Evolutionary conservation across 2,329 filamentous ascomycete species (phyloP), one percentile per base, ranked within the genome.

Genomic region (Fusarium sp.): DNA sequence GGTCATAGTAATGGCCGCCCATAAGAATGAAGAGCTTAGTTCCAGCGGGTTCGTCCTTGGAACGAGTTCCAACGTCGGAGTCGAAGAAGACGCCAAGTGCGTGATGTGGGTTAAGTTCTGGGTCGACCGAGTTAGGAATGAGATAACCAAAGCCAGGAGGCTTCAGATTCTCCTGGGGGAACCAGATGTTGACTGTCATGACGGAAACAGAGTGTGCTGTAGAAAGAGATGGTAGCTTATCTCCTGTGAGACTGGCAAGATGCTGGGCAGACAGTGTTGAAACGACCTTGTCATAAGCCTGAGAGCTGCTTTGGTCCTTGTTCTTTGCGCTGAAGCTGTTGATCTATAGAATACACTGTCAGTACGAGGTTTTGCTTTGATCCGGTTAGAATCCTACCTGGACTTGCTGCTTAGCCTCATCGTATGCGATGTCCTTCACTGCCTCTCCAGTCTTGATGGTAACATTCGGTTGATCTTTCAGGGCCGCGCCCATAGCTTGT

Each of bases 1-100:
- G 89, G 62, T 83, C 86, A 78, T 94, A 98, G 87, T 93, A 94
- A 81, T 98, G 94, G 2, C 96, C 96, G 63, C 96, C 96, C 60
- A 99, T 84, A 90, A 99, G 97, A 73, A 98, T 92, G 18, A 95
- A 97, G 56, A 98, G 81, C 79, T 97, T 97, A 16, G 94, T 97
- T 25, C 93, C 94, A 38, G 71, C 70, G n/a, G 80, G 79, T 65
- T 80, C 79, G 76, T 91, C 88, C 72, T 87, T 84, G 20, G 85
- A 86, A 51, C 80, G 75, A 45, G 73, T 69, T 58, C 77, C 68
- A 30, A 82, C 86, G 69, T 93, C 90, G 4, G 90, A 93, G 80
- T 97, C 94, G 80, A 98, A 98, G 65, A 98, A 92, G 55, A 98
- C 94, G 67, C 96, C 96, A 8, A 99, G 89, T 1, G 91, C 92